These are phyloP conservation scores for Neoascochyta sp. DNA, from an alignment of 2,329 filamentous ascomycete species.

Conservation along the genomic window DNA sequence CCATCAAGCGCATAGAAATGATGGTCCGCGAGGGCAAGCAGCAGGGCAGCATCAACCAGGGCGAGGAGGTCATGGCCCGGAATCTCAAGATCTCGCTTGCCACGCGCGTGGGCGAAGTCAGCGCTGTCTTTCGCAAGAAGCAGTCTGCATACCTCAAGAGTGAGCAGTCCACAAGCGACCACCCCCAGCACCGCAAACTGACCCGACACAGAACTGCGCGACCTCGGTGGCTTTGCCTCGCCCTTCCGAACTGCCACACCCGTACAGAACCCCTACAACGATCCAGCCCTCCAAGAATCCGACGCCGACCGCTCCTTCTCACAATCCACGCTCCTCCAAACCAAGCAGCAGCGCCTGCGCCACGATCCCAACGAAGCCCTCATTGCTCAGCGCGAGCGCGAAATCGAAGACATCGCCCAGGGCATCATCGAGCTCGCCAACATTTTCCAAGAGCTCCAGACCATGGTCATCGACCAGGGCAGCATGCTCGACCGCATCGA, in stretches of 20 bases:
- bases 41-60: conserved; percentile 67
- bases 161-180: conserved; percentile 41
- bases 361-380: conserved; percentile 68
- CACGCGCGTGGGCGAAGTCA: conserved; percentile 82
- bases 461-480: conserved; percentile 66
- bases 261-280: conserved; percentile 64
- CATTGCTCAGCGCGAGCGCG: conserved; percentile 87
- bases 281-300: conserved; percentile 81
- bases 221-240: conserved; percentile 47
- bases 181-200: conserved; percentile 4
- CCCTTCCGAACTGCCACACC: conserved; percentile 46
- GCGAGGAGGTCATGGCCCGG: conserved; percentile 91
- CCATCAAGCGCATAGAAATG: conserved; percentile 80
- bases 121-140: conserved; percentile 91
- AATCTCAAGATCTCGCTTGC: conserved; percentile 94
- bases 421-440: conserved; percentile 96
- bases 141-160: conserved; percentile 95
- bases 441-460: conserved; percentile 93
- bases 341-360: conserved; percentile 59
- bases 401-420: conserved; percentile 97
- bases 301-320: conserved; percentile 91
- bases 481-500: conserved; percentile 52
- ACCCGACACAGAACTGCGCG: conserved; percentile 38
- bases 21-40: conserved; percentile 80
- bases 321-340: conserved; percentile 80